Evolutionary conservation across 2,329 filamentous ascomycete genomes (phyloP), one percentile per base, ranked within the genome.

Genomic region (Periconia sp.): DNA sequence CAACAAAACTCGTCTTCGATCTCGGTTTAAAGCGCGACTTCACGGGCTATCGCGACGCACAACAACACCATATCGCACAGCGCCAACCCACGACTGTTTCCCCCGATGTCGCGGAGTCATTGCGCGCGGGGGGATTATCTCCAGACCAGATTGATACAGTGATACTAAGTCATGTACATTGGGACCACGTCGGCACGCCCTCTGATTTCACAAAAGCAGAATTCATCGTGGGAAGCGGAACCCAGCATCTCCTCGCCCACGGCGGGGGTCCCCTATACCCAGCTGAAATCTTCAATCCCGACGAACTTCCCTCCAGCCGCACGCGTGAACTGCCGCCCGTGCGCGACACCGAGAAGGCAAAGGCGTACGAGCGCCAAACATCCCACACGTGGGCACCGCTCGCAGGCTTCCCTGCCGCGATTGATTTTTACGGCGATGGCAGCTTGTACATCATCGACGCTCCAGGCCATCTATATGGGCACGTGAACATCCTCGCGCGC

Each of bases 131-230:
- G 4, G 70, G 69, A 1, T 38, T 77, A 2, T 46, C 60, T 4
- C 65, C 72, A 1, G 44, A 46, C 7, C 63, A 69, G 6, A 61
- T 76, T 11, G 58, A 76, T 40, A 59, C 64, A 5, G 66, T 78
- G 4, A 65, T 83, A 6, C 59, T 81, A 1, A 78, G 74, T 50
- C 81, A 84, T 45, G 70, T 79, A 0, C 80, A 84, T 52, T 82
- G 78, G 71, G 80, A 84, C 52, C 81, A 83, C 48, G 70, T 78
- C 25, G 81, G 80, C n/a, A 80, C 78, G 4, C 77, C 79, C 0
- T 62, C 68, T 1, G 78, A 82, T 52, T 83, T 81, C 49, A 46
- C 69, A 0, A 60, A 67, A 10, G 70, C 78, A 0, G 66, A 68
- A 3, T 81, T 83, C 49, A 51, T 78, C 3, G 75, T 83, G 8